These are phyloP conservation scores for Amanita fuliginea DNA, from an alignment of 768 basidiomycete genomes.

Conservation along the genomic window DNA sequence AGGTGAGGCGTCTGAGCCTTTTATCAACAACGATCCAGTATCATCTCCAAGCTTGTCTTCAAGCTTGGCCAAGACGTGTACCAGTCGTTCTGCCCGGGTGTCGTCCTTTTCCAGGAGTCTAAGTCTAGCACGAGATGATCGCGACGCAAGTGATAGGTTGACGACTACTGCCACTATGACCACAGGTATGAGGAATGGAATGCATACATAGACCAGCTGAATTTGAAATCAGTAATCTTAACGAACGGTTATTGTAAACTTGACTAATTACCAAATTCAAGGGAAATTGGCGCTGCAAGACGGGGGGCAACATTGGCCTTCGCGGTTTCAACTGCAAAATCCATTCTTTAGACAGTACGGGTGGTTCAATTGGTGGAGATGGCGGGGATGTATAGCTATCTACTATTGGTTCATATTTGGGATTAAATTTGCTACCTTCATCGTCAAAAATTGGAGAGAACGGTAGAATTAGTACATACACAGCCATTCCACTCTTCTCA, in stretches of 20 bases:
- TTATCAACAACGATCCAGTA: conserved; percentile 8
- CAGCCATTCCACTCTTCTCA: conserved; percentile 43
- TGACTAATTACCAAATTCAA: conserved; percentile 44
- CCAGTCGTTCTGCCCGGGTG: conserved; percentile 37
- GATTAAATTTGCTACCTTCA: conserved; percentile 38
- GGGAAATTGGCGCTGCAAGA: conserved; percentile 51
- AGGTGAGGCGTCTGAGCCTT: conserved; percentile 36
- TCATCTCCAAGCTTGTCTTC: conserved; percentile 52
- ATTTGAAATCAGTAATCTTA: background rate
- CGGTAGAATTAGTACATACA: conserved; percentile 29
- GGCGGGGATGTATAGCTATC: conserved; percentile 37
- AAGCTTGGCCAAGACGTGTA: conserved; percentile 42
- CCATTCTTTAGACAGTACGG: conserved; percentile 32
- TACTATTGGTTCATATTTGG: conserved; percentile 47
- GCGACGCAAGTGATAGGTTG: conserved; percentile 47
- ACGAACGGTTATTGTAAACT: too few species aligned
- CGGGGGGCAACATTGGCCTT: conserved; percentile 44
- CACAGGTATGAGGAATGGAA: conserved; percentile 60
- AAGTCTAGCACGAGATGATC: conserved; percentile 54
- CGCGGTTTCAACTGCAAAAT: conserved; percentile 27
- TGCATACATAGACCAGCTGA: conserved; percentile 39
- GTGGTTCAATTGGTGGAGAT: conserved; percentile 26
- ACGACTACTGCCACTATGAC: conserved; percentile 41
- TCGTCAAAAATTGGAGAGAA: background rate
- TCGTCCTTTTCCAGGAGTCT: conserved; percentile 48